Conservation (phyloP, 2,329 filamentous ascomycete genomes). For the Metarhizium robertsii region DNA sequence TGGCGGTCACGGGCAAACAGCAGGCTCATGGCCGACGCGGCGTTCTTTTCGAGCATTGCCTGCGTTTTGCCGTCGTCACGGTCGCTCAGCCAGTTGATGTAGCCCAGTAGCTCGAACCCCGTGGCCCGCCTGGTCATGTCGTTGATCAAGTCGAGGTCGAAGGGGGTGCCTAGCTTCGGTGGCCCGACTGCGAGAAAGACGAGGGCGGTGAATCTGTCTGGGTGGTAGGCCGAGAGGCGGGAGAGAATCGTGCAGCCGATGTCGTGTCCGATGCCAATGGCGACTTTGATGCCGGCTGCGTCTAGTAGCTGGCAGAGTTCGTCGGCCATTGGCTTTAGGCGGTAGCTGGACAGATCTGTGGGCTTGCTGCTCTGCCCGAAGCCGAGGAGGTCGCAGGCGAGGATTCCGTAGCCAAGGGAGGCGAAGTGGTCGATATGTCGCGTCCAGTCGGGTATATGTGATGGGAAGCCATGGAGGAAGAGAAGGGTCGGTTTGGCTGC, state of each 20-base stretch:
- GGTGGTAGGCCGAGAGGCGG: conserved; percentile 17
- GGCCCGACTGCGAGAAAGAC: conserved; percentile 23
- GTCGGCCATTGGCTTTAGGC: conserved; percentile 20
- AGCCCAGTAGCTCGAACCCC: conserved; percentile 22
- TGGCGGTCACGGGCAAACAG: conserved; percentile 16
- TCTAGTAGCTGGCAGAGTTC: conserved; percentile 25
- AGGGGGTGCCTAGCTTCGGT: conserved; percentile 15
- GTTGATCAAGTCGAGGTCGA: conserved; percentile 22
- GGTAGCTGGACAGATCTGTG: conserved; percentile 17
- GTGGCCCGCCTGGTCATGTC: conserved; percentile 18
- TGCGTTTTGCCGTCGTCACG: conserved; percentile 8
- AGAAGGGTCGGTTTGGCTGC: conserved; percentile 25
- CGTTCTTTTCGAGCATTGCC: conserved; percentile 13
- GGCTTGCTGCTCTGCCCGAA: conserved; percentile 26
- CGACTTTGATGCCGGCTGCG: conserved; percentile 20
- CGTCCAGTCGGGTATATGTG: conserved; percentile 33
- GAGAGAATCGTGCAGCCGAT: conserved; percentile 23
- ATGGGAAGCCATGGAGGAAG: conserved; percentile 40
- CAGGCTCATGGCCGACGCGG: conserved; percentile 17
- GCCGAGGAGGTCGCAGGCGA: conserved; percentile 32
- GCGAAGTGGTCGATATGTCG: conserved; percentile 28
- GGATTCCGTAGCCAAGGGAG: conserved; percentile 29
- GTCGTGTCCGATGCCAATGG: conserved; percentile 34
- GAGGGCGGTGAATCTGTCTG: conserved; percentile 11
- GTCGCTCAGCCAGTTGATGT: conserved; percentile 18